A percentile compares a stretch with the other conserved stretches of the same genome.
Evolutionary conservation across 1,284 basidiomycete genomes (phyloP).

Genomic region (Leucoagaricus sp.): DNA sequence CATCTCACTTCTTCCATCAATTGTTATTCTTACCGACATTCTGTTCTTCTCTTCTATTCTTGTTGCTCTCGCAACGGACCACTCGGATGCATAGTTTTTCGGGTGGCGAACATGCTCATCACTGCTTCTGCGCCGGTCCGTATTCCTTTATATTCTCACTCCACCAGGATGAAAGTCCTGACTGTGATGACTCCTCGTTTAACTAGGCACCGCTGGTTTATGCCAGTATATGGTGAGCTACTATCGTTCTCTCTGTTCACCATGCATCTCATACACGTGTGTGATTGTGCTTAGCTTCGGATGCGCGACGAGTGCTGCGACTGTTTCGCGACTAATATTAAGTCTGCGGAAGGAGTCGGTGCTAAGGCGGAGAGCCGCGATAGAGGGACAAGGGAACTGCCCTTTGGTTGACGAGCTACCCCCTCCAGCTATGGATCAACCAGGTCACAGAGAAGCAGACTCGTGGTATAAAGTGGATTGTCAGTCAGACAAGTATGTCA

Average conservation of each 20-base stretch:
- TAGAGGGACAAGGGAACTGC: not conserved
- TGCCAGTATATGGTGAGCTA: constrained; percentile 7
- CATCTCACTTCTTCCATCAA: not conserved
- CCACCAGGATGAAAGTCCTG: not conserved
- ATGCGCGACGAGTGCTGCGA: constrained; percentile 6
- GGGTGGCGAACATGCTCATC: constrained; percentile 6
- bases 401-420: not conserved
- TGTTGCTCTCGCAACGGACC: not conserved
- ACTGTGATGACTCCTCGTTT: not conserved
- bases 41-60: not conserved
- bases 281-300: constrained; percentile 2
- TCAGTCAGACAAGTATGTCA: not conserved
- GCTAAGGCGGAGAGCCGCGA: not conserved
- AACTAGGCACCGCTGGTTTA: constrained; percentile 7
- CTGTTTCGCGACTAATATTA: constrained; percentile 7
- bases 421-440: not conserved
- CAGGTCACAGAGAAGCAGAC: not conserved
- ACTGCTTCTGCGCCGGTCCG: constrained; percentile 10
- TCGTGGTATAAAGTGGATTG: not conserved
- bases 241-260: not conserved
- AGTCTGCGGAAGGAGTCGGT: constrained; percentile 8
- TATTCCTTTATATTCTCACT: not conserved
- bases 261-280: not conserved
- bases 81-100: constrained; percentile 2
- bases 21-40: not conserved